phyloP scores from a whole-genome alignment of 2,329 filamentous ascomycete genomes.

The Bipolaris sorokiniana region DNA sequence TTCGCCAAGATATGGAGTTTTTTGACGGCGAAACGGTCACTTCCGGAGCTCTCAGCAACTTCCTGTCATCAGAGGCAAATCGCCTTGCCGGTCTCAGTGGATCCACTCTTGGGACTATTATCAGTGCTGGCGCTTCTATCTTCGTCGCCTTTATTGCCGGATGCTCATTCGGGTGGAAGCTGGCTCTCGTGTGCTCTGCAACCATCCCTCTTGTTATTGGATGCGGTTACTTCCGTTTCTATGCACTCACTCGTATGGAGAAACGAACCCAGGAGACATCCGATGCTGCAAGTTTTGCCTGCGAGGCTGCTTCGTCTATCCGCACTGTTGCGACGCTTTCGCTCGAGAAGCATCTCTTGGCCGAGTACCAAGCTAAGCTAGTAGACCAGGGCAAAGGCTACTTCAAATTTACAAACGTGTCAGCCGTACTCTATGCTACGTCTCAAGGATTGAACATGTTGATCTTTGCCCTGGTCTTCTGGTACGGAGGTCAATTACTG shows the following conservation, averaged over 20 bases:
- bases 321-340: conserved; percentile 94
- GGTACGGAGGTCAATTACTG: conserved; percentile 46
- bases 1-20: conserved; percentile 83
- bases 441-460: conserved; percentile 75
- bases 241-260: conserved; percentile 81
- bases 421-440: conserved; percentile 79
- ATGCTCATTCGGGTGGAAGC: conserved; percentile 81
- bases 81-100: conserved; percentile 89
- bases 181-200: conserved; percentile 81
- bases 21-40: conserved; percentile 92
- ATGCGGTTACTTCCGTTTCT: conserved; percentile 88
- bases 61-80: conserved; percentile 75
- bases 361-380: conserved; percentile 74
- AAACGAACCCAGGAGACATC: conserved; percentile 78
- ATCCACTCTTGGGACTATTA: conserved; percentile 82
- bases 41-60: conserved; percentile 79
- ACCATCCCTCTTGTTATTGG: conserved; percentile 78
- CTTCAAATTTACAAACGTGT: conserved; percentile 75
- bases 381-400: conserved; percentile 71
- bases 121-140: conserved; percentile 80
- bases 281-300: conserved; percentile 85
- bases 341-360: conserved; percentile 79
- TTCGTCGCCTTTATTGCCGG: conserved; percentile 72
- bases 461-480: conserved; percentile 48
- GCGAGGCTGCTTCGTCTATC: conserved; percentile 92